Conservation (phyloP, 2,329 filamentous ascomycete species). For the Fusarium lyarnte region DNA sequence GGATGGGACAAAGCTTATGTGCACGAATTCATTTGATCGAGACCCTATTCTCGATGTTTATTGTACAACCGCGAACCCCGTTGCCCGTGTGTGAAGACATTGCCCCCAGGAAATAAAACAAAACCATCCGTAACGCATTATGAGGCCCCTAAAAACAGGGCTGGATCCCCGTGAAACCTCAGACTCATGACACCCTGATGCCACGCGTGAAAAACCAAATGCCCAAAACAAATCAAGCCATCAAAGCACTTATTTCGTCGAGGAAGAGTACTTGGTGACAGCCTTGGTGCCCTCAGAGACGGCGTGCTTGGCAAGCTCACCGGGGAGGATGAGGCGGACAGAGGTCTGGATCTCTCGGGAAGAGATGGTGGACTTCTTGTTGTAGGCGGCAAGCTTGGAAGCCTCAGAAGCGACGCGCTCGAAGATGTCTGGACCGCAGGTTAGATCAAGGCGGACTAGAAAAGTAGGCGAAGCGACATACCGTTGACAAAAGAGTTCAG, state of each 20-base stretch:
- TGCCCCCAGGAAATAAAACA: slow-evolving; percentile 72
- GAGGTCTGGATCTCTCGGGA: slow-evolving; percentile 99
- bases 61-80: slow-evolving; percentile 79
- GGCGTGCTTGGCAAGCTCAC: slow-evolving; percentile 99
- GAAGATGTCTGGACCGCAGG: slow-evolving; percentile 81
- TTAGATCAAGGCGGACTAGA: background rate
- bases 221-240: slow-evolving; percentile 68
- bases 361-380: slow-evolving; percentile 99
- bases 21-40: slow-evolving; percentile 70
- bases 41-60: slow-evolving; percentile 72
- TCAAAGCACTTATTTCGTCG: slow-evolving; percentile 86
- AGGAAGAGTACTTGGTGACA: slow-evolving; percentile 99
- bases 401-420: slow-evolving; percentile 99
- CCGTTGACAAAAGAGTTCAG: slow-evolving; percentile 99
- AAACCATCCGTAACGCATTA: slow-evolving; percentile 81
- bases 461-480: slow-evolving; percentile 56
- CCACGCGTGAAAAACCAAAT: slow-evolving; percentile 62
- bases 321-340: slow-evolving; percentile 95
- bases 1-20: slow-evolving; percentile 56
- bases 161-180: slow-evolving; percentile 57
- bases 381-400: slow-evolving; percentile 98
- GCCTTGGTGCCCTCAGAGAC: slow-evolving; percentile 99
- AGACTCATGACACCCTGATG: slow-evolving; percentile 67
- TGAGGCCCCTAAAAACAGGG: slow-evolving; percentile 59
- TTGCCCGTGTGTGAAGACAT: slow-evolving; percentile 74